These are phyloP conservation scores for Lomentospora prolificans DNA, from an alignment of 2,329 filamentous ascomycete genomes.

Conservation along the genomic window DNA sequence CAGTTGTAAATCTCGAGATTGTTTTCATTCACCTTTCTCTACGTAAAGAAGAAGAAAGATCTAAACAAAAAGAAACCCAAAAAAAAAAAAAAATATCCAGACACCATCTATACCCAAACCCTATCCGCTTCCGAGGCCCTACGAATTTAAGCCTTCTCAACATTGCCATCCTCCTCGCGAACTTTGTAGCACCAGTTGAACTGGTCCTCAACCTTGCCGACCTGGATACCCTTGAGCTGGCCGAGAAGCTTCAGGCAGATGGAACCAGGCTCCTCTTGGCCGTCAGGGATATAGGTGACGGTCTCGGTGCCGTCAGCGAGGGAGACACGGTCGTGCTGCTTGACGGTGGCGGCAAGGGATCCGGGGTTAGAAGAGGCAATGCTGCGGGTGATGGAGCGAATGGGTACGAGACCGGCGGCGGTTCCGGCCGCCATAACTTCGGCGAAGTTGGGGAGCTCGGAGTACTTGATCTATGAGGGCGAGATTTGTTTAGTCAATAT, in stretches of 20 bases:
- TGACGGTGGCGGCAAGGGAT: conserved; percentile 25
- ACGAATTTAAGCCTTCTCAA: too few relatives aligned
- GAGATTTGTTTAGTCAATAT: neutral
- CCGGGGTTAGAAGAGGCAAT: conserved; percentile 26
- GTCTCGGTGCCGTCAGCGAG: conserved; percentile 32
- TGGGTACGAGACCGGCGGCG: conserved; percentile 82
- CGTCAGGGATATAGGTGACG: conserved; percentile 43
- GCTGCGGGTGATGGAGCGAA: conserved; percentile 76
- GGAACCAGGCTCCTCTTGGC: conserved; percentile 60
- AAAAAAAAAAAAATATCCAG: neutral
- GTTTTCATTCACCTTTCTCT: neutral
- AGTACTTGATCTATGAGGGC: conserved; percentile 47
- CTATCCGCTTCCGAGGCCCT: too few relatives aligned
- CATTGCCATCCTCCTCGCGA: conserved; percentile 33
- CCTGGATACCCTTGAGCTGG: conserved; percentile 77
- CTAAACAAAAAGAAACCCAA: neutral
- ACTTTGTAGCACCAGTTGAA: conserved; percentile 61
- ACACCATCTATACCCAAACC: neutral
- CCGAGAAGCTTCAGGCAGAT: conserved; percentile 62
- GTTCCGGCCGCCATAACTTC: conserved; percentile 92
- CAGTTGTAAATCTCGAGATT: neutral
- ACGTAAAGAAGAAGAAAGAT: too few relatives aligned
- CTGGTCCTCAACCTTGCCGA: conserved; percentile 65
- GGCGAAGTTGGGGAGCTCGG: conserved; percentile 40
- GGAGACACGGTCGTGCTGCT: conserved; percentile 27